Percentiles rank a stretch among this genome's conserved stretches.
These are phyloP conservation scores for Juncus inflexus DNA, from an alignment of 176 grass and related monocot genomes.

Conservation along the genomic window DNA sequence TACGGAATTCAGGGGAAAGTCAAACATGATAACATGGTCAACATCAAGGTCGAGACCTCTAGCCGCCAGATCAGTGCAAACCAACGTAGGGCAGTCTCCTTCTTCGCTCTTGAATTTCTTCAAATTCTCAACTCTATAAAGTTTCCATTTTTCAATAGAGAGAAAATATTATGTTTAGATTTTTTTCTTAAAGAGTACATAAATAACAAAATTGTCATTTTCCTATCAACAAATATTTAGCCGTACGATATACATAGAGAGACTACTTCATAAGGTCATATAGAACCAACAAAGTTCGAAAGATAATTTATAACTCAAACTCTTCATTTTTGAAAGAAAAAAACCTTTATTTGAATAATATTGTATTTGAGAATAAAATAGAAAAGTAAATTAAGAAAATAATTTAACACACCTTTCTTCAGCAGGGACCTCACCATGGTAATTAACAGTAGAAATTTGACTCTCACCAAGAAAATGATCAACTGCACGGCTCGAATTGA, in stretches of 20 bases:
- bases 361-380: no score
- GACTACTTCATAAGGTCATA: no score
- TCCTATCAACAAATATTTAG: background rate
- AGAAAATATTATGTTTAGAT: background rate
- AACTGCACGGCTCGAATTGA: slow-evolving; percentile 94
- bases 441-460: slow-evolving; percentile 93
- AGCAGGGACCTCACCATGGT: slow-evolving; percentile 94
- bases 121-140: slow-evolving; percentile 83
- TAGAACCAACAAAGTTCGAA: no score
- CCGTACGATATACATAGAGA: background rate
- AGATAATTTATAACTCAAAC: no score
- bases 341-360: no score
- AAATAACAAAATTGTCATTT: background rate
- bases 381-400: slow-evolving; percentile 9
- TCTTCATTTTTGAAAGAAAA: no score
- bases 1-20: slow-evolving; percentile 92
- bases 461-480: slow-evolving; percentile 93
- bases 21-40: slow-evolving; percentile 99
- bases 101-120: slow-evolving; percentile 96
- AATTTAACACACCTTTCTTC: slow-evolving; percentile 67
- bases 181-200: slow-evolving; percentile 18
- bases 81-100: slow-evolving; percentile 91
- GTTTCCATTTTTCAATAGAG: background rate
- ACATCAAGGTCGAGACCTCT: slow-evolving; percentile 91
- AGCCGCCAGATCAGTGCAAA: slow-evolving; percentile 93